phyloP scores from a whole-genome alignment of 2,329 filamentous ascomycete genomes.

The Grosmannia huntii region DNA sequence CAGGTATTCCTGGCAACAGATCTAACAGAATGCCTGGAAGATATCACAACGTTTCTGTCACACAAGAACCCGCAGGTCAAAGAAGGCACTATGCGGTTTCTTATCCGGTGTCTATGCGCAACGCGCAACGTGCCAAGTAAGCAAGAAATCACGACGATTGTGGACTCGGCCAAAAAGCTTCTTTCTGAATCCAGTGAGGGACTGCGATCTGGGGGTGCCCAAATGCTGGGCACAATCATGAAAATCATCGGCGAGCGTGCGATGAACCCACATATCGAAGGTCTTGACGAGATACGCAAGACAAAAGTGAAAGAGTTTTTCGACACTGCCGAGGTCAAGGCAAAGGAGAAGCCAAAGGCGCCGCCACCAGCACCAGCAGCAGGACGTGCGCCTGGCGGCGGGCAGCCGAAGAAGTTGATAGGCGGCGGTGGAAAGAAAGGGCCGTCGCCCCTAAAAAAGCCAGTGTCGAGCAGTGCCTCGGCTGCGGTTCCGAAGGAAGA shows the following conservation, averaged over 20 bases:
- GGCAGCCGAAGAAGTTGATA: conserved; percentile 28
- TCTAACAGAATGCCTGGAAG: conserved; percentile 79
- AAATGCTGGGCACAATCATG: conserved; percentile 89
- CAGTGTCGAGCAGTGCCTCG: background rate
- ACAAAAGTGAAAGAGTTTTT: conserved; percentile 90
- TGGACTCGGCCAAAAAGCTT: conserved; percentile 81
- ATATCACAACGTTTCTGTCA: conserved; percentile 69
- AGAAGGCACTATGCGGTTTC: conserved; percentile 83
- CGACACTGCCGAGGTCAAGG: conserved; percentile 70
- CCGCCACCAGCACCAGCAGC: conserved; percentile 43
- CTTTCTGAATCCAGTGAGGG: conserved; percentile 79
- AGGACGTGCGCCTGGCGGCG: conserved; percentile 32
- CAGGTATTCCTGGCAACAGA: conserved; percentile 51
- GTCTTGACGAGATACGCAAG: conserved; percentile 89
- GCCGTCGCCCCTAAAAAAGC: conserved; percentile 27
- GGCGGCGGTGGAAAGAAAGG: conserved; percentile 37
- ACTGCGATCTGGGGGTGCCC: conserved; percentile 77
- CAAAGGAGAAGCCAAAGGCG: conserved; percentile 85
- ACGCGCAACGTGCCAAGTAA: conserved; percentile 77
- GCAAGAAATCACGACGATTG: conserved; percentile 69
- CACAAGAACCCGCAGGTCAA: conserved; percentile 99
- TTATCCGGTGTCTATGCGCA: conserved; percentile 75
- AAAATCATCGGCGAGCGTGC: conserved; percentile 95
- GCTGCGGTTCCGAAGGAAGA: conserved; percentile 31
- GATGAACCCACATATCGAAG: conserved; percentile 87